A percentile compares a stretch with the other conserved stretches of the same genome.
phyloP scores from a whole-genome alignment of 73 alveolate genomes.

The Stentor coeruleus region DNA sequence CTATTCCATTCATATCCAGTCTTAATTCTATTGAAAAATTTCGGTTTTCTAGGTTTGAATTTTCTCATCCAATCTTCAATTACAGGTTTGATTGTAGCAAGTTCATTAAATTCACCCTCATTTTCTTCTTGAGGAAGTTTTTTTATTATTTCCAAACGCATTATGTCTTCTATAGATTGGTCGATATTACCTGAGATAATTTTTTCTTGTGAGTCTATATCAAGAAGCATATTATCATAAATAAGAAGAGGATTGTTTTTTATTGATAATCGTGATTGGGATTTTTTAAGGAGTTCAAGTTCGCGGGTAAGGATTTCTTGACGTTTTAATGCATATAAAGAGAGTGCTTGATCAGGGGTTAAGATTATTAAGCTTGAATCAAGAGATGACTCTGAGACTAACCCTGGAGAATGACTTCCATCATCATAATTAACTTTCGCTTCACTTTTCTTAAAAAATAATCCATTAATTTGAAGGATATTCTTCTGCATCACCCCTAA shows the following conservation, averaged over 20 bases:
- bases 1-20: slow-evolving; percentile 99
- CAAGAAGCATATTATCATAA: slow-evolving; percentile 14
- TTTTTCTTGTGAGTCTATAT: slow-evolving; percentile 47
- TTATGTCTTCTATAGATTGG: slow-evolving; percentile 1
- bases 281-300: not conserved
- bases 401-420: not conserved
- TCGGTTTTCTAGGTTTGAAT: slow-evolving; percentile 89
- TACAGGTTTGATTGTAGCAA: not conserved
- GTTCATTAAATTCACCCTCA: not conserved
- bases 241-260: not conserved
- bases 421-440: not conserved
- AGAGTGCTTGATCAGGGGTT: not conserved
- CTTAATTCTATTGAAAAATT: slow-evolving; percentile 89
- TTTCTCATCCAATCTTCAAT: slow-evolving; percentile 79
- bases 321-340: not conserved
- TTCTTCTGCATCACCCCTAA: not conserved
- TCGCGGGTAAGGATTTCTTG: not conserved
- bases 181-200: slow-evolving; percentile 23
- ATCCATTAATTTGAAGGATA: not conserved
- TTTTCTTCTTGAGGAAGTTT: not conserved
- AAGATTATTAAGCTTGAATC: not conserved
- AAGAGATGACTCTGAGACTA: not conserved
- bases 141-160: slow-evolving; percentile 12
- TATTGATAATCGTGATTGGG: not conserved
- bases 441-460: not conserved